These are phyloP conservation scores for Vaccinium macrocarpon DNA, from an alignment of 148 eudicot genomes.

Conservation along the genomic window DNA sequence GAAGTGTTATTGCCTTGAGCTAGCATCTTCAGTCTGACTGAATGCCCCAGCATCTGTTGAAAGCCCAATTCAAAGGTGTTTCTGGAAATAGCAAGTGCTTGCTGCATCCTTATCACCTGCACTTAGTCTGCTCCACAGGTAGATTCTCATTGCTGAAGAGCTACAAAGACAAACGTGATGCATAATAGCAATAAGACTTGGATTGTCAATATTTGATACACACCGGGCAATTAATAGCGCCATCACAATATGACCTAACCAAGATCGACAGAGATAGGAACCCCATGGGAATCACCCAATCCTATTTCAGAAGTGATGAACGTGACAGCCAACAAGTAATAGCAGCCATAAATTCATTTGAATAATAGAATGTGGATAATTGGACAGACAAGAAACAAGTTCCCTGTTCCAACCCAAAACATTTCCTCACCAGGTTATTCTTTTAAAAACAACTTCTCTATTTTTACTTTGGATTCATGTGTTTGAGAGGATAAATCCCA, in stretches of 20 bases:
- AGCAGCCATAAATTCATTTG: background rate
- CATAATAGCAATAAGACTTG: background rate
- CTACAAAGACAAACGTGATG: background rate
- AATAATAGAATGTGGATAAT: background rate
- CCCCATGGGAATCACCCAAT: background rate
- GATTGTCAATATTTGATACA: background rate
- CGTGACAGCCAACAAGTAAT: background rate
- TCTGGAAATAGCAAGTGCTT: background rate
- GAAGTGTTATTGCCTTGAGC: background rate
- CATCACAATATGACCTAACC: background rate
- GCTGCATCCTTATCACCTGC: background rate
- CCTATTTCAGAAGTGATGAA: background rate
- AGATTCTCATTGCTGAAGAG: background rate
- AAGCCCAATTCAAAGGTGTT: constrained; percentile 5
- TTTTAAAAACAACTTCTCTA: background rate
- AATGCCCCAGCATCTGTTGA: background rate
- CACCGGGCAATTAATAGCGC: background rate
- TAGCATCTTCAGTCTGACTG: background rate
- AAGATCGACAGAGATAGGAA: background rate
- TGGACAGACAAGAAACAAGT: background rate
- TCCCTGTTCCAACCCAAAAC: background rate
- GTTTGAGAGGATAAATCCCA: background rate
- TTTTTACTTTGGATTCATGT: background rate
- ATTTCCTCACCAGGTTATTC: background rate
- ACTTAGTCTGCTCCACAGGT: background rate